Base-by-base conservation (phyloP, 352 stramenopile genomes). In the Poterioochromonas sp. region DNA sequence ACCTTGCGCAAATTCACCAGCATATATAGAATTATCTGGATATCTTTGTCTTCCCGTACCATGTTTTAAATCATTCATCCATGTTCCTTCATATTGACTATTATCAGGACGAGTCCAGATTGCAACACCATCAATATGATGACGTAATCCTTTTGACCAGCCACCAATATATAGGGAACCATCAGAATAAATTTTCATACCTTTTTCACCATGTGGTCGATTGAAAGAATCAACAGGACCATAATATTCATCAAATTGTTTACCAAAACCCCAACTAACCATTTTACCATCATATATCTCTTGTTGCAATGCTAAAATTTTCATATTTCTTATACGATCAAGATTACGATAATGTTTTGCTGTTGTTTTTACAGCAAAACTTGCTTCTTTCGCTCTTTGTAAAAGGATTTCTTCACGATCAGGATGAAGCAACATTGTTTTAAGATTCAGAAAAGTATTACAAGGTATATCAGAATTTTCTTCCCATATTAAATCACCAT, bases 221-320 rank as follows among this genome's bases (percentile, higher is more conserved):
- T 54, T 54, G 1, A 54, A 12, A 29, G 8, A 43, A 34, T 74
- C 40, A 15, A 54, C 43, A 26, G 49, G 3, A 39, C 65, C 65
- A 74, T 34, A 58, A 39, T 74, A 74, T 54, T 74, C 65, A 39
- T 74, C 65, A 74, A 74, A 74, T 26, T 20, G 0, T 12, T 74
- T 37, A 51, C 40, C 37, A 51, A 58, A 35, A 5, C 65, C 65
- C 65, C 65, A 74, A 54, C 65, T 74, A n/a, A 58, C 5, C 51
- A 44, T 29, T 47, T 35, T 44, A 26, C 32, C 32, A 11, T 47
- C 26, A 44, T 29, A 5, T 47, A 44, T 29, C 39, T 29, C 32
- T n/a, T 71, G 15, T 71, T 71, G 62, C 39, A 32, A 43, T 5
- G 32, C 62, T 43, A 41, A 39, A 37, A 37, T 12, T 35, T 68